Conservation (phyloP, 805 yeast species). For the Lipomyces sp. region DNA sequence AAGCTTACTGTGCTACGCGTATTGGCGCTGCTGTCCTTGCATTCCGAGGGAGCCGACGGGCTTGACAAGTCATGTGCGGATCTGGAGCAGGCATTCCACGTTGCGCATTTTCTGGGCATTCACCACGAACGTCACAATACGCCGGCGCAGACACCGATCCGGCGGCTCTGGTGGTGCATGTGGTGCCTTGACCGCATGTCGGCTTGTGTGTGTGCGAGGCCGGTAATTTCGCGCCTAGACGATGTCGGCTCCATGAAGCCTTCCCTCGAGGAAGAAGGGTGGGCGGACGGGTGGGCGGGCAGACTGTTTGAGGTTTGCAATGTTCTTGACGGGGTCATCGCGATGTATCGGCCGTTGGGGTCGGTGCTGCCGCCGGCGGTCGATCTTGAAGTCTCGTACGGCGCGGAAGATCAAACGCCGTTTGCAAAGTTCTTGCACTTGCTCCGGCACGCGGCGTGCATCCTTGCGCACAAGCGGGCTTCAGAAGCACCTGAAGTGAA, state of each 20-base stretch:
- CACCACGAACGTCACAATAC: conserved; percentile 41
- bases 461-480: conserved; percentile 38
- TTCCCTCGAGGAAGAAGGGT: conserved; percentile 29
- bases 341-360: conserved; percentile 40
- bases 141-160: conserved; percentile 36
- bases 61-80: conserved; percentile 41
- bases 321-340: conserved; percentile 40
- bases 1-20: conserved; percentile 40
- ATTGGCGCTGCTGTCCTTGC: conserved; percentile 41
- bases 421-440: conserved; percentile 33
- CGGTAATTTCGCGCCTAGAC: conserved; percentile 40
- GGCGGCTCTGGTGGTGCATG: conserved; percentile 42
- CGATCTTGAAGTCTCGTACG: conserved; percentile 30
- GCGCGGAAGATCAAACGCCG: conserved; percentile 33
- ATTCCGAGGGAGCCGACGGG: conserved; percentile 43
- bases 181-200: conserved; percentile 43
- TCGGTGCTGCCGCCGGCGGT: conserved; percentile 32
- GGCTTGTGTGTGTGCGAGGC: conserved; percentile 43
- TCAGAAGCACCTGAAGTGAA: conserved; percentile 27
- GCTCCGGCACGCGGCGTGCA: conserved; percentile 35
- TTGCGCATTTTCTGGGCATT: conserved; percentile 42
- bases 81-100: conserved; percentile 41
- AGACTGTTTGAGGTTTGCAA: conserved; percentile 38
- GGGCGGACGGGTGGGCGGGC: conserved; percentile 35
- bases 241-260: conserved; percentile 39